phyloP scores from a whole-genome alignment of 495 filamentous ascomycete genomes.

The Cryomyces antarcticus region DNA sequence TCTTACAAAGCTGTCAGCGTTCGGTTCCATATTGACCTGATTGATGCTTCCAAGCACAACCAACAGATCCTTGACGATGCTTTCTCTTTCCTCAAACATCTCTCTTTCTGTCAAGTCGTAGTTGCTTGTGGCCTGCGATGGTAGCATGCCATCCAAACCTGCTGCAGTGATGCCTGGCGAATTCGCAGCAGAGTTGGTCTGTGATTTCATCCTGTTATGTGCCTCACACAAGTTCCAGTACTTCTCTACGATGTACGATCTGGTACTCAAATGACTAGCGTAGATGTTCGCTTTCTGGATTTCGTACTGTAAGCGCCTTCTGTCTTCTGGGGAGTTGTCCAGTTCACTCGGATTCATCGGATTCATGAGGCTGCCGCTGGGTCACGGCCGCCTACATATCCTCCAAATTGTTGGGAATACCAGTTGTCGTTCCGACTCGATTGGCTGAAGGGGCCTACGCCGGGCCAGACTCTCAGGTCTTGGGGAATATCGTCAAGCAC shows the following conservation, averaged over 20 bases:
- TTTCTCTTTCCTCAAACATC: slow-evolving; percentile 49
- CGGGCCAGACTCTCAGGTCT: slow-evolving; percentile 33
- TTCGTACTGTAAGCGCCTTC: slow-evolving; percentile 45
- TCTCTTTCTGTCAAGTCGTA: slow-evolving; percentile 22
- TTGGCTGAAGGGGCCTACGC: slow-evolving; percentile 5
- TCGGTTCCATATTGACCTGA: slow-evolving; percentile 66
- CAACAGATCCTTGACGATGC: slow-evolving; percentile 56
- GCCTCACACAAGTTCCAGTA: slow-evolving; percentile 48
- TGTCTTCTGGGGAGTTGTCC: slow-evolving; percentile 14
- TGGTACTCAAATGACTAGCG: slow-evolving; percentile 48
- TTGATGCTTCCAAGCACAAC: slow-evolving; percentile 47
- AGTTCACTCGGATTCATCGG: slow-evolving; percentile 2
- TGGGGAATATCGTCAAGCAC: slow-evolving; percentile 37
- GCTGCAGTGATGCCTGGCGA: slow-evolving; percentile 9
- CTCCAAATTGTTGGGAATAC: neutral
- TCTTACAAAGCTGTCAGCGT: slow-evolving; percentile 47
- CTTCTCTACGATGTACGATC: slow-evolving; percentile 65
- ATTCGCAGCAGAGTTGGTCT: neutral
- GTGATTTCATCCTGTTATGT: slow-evolving; percentile 11
- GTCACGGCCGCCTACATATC: neutral
- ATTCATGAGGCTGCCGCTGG: slow-evolving; percentile 1
- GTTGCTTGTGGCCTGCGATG: slow-evolving; percentile 2
- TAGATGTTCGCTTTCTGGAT: slow-evolving; percentile 77
- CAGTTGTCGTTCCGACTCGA: slow-evolving; percentile 6
- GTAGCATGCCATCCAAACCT: slow-evolving; percentile 10